Evolutionary conservation across 176 grass and related monocot genomes (phyloP).

Genomic region (Avena eriantha): DNA sequence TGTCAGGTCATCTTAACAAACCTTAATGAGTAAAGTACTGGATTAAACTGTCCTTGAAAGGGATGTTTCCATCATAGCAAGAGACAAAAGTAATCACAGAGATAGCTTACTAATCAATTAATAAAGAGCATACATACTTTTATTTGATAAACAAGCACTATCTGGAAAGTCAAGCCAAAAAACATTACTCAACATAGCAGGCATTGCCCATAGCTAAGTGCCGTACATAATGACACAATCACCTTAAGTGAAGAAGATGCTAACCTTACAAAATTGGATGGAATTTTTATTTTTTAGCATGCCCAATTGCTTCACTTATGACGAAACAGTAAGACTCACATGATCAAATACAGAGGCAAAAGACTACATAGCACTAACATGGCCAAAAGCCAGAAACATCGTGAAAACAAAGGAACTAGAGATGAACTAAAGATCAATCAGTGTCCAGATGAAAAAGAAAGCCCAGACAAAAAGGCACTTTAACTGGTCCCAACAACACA

Average conservation of each 20-base stretch:
- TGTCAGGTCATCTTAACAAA: slow-evolving; percentile 16
- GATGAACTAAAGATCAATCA: not conserved
- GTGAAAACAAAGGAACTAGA: slow-evolving; percentile 2
- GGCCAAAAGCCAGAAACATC: slow-evolving; percentile 13
- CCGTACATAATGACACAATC: slow-evolving; percentile 8
- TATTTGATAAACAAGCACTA: not conserved
- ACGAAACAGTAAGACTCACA: slow-evolving; percentile 3
- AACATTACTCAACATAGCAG: slow-evolving; percentile 1
- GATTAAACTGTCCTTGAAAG: not conserved
- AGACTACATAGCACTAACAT: slow-evolving; percentile 21
- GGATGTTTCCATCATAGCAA: not conserved
- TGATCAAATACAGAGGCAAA: not conserved
- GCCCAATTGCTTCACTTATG: not conserved
- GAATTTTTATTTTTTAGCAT: slow-evolving; percentile 7
- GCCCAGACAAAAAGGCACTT: not conserved
- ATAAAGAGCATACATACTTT: slow-evolving; percentile 8
- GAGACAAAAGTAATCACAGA: not conserved
- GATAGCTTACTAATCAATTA: slow-evolving; percentile 3
- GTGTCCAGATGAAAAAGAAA: not conserved
- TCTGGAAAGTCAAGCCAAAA: not conserved
- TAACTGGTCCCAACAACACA: slow-evolving; percentile 8
- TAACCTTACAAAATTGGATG: not conserved
- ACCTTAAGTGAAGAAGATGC: slow-evolving; percentile 26
- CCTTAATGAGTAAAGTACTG: not conserved
- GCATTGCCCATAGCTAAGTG: not conserved